Conservation (phyloP, 768 basidiomycete genomes). For the Astraeus odoratus region DNA sequence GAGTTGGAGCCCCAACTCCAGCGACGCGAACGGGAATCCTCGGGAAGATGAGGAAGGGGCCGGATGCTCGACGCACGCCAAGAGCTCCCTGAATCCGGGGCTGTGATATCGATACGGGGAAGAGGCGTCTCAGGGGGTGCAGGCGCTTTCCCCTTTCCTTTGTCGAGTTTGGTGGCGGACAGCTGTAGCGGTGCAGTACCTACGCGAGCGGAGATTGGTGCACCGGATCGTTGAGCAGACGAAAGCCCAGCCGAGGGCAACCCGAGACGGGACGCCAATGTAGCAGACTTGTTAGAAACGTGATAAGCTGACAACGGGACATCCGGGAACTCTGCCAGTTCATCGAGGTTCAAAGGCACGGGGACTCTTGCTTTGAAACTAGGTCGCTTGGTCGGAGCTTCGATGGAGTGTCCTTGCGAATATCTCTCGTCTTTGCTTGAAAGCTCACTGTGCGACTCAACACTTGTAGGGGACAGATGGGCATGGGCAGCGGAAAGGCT, state of each 20-base stretch:
- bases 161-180: conserved; percentile 4
- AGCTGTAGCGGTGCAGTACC: background rate
- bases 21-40: background rate
- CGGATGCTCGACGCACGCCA: background rate
- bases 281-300: conserved; percentile 7
- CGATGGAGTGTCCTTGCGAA: background rate
- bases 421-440: background rate
- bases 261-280: conserved; percentile 8
- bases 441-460: background rate
- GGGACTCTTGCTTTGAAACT: conserved; percentile 9
- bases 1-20: background rate
- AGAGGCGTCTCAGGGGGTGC: background rate
- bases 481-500: conserved; percentile 3
- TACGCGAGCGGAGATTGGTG: conserved; percentile 1
- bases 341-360: conserved; percentile 3
- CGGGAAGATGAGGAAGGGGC: conserved; percentile 7
- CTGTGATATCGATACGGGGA: conserved; percentile 2
- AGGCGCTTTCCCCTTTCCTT: conserved; percentile 8
- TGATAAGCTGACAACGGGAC: background rate
- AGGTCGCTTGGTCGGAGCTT: background rate
- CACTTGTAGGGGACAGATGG: background rate
- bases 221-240: background rate
- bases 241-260: background rate
- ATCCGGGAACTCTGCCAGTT: background rate
- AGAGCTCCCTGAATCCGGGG: background rate